phyloP scores from a whole-genome alignment of 331 rosid genomes.

The Rosa hybrid region DNA sequence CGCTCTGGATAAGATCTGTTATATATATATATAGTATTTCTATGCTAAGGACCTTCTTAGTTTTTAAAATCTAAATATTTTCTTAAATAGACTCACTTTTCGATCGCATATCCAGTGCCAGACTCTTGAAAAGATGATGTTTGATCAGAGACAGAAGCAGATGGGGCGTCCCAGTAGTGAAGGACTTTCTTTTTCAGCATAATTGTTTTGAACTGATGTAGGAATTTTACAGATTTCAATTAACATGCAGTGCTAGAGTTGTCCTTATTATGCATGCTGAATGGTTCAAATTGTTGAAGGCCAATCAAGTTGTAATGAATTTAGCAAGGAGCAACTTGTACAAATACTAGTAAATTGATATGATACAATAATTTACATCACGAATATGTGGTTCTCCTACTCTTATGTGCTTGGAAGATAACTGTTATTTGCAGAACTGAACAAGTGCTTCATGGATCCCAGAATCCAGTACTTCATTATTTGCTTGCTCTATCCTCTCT shows the following conservation, averaged over 20 bases:
- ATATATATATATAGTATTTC: no score
- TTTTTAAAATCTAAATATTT: no score
- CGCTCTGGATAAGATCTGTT: no score
- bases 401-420: not conserved
- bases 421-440: not conserved
- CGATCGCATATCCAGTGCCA: not conserved
- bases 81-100: no score
- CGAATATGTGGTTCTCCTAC: not conserved
- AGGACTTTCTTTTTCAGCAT: constrained; percentile 15
- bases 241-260: no score
- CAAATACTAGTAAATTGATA: not conserved
- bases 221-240: no score
- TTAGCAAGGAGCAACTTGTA: not conserved
- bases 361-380: not conserved
- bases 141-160: constrained; percentile 82
- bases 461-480: no score
- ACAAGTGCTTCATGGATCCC: not conserved
- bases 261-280: no score
- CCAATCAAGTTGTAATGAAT: not conserved
- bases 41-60: no score
- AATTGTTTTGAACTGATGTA: no score
- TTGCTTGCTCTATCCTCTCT: not conserved
- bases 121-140: constrained; percentile 93
- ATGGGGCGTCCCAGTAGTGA: constrained; percentile 86
- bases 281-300: no score